These are phyloP conservation scores for Penicillium sp. DNA, from an alignment of 2,329 filamentous ascomycete genomes.

Conservation along the genomic window DNA sequence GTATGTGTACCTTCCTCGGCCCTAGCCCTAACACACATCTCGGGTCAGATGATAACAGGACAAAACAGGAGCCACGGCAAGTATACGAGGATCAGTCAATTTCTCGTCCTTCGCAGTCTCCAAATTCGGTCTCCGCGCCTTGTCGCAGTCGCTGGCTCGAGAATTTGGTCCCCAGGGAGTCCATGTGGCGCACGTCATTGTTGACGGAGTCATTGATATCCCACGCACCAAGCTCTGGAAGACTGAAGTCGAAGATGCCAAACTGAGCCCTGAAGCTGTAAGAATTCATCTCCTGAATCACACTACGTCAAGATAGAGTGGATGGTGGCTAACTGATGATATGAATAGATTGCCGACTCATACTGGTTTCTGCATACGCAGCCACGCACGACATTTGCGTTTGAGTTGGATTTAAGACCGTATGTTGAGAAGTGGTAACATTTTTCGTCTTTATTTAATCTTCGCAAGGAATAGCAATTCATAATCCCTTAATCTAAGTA, in stretches of 20 bases:
- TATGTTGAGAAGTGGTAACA: constrained; percentile 76
- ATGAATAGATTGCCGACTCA: constrained; percentile 72
- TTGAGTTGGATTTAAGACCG: constrained; percentile 75
- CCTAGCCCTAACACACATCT: not conserved
- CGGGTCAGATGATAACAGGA: not conserved
- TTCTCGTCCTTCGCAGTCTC: constrained; percentile 71
- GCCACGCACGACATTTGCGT: constrained; percentile 72
- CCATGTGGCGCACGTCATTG: constrained; percentile 76
- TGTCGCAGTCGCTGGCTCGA: constrained; percentile 70
- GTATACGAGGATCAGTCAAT: constrained; percentile 65
- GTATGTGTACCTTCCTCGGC: constrained; percentile 11
- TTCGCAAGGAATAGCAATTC: not conserved
- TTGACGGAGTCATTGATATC: constrained; percentile 83
- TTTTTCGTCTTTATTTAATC: not conserved
- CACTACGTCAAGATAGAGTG: not conserved
- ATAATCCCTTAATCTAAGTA: not conserved
- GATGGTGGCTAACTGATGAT: not conserved
- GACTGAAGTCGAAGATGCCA: constrained; percentile 58
- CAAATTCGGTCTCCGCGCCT: constrained; percentile 73
- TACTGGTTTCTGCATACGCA: constrained; percentile 85
- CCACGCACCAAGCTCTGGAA: constrained; percentile 62
- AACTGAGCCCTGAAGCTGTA: constrained; percentile 71
- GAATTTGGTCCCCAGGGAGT: constrained; percentile 83
- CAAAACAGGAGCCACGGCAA: constrained; percentile 68
- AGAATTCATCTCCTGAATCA: constrained; percentile 31